Percentiles rank a stretch among this genome's conserved stretches.
Evolutionary conservation across 495 filamentous ascomycete genomes (phyloP).

Genomic region (Trichocladium antarcticum): DNA sequence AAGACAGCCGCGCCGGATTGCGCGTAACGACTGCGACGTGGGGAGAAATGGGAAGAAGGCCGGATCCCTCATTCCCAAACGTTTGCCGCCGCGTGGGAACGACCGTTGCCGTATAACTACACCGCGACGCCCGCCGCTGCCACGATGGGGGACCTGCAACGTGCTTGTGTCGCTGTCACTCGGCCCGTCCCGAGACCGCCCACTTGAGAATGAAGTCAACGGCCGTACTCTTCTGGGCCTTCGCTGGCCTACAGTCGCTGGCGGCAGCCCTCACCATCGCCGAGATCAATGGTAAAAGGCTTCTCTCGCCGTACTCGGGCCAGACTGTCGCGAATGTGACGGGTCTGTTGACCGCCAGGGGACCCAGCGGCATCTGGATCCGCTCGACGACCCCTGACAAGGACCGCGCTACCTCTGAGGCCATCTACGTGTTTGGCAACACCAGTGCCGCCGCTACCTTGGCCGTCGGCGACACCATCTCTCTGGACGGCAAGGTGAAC

Average conservation of each 20-base stretch:
- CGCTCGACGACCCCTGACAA: constrained; percentile 41
- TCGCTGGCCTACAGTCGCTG: constrained; percentile 20
- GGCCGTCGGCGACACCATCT: constrained; percentile 47
- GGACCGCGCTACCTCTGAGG: constrained; percentile 35
- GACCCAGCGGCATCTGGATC: constrained; percentile 46
- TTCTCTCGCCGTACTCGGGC: constrained; percentile 44
- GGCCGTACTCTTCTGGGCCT: constrained; percentile 7
- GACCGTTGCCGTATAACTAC: too few species aligned
- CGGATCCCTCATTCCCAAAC: too few species aligned
- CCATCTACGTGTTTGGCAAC: constrained; percentile 46
- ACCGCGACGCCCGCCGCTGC: too few species aligned
- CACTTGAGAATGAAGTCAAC: constrained; percentile 18
- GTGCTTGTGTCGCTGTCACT: too few species aligned
- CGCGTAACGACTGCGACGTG: neutral
- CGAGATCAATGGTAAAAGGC: constrained; percentile 52
- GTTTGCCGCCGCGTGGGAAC: too few species aligned
- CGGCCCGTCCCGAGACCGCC: too few species aligned
- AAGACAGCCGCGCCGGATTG: neutral
- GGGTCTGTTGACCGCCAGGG: constrained; percentile 50
- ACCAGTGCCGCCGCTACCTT: constrained; percentile 28
- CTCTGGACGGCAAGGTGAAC: constrained; percentile 41
- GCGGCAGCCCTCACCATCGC: constrained; percentile 41
- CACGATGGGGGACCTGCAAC: too few species aligned
- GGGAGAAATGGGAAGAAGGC: too few species aligned
- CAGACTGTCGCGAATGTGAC: constrained; percentile 42